Evolutionary conservation across 2,329 filamentous ascomycete species (phyloP).

Genomic region (Cryphonectria radicalis): DNA sequence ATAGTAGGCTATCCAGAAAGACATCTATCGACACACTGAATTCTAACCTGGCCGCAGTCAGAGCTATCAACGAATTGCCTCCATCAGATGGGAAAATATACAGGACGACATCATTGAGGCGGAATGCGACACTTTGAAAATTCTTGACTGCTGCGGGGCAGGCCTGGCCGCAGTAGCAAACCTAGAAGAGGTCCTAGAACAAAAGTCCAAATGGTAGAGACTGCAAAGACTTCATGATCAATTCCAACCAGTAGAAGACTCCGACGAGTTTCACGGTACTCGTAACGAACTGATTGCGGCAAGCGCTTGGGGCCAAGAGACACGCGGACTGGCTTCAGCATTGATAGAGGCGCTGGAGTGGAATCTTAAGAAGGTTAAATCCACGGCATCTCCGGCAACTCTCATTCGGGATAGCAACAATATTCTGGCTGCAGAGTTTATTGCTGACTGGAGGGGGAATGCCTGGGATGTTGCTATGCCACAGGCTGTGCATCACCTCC

Average conservation of each 20-base stretch:
- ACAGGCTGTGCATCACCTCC: background rate
- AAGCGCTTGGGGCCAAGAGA: background rate
- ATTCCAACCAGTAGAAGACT: background rate
- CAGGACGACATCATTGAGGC: background rate
- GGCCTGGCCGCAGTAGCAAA: background rate
- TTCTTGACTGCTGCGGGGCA: background rate
- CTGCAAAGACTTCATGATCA: background rate
- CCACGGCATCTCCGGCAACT: background rate
- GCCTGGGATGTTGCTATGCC: background rate
- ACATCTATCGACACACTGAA: background rate
- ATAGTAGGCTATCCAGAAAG: background rate
- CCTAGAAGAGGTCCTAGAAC: background rate
- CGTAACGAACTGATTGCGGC: background rate
- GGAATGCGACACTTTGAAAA: background rate
- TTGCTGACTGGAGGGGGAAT: background rate
- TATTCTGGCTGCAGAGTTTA: background rate
- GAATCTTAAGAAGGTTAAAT: background rate
- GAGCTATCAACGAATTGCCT: background rate
- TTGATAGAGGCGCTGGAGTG: background rate
- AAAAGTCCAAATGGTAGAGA: background rate
- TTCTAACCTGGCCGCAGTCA: background rate
- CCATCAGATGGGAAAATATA: background rate
- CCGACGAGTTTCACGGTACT: background rate
- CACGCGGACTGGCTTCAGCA: background rate
- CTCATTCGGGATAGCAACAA: background rate